These are phyloP conservation scores for Thermothelomyces thermophilus DNA, from an alignment of 2,329 filamentous ascomycete species.

Conservation along the genomic window DNA sequence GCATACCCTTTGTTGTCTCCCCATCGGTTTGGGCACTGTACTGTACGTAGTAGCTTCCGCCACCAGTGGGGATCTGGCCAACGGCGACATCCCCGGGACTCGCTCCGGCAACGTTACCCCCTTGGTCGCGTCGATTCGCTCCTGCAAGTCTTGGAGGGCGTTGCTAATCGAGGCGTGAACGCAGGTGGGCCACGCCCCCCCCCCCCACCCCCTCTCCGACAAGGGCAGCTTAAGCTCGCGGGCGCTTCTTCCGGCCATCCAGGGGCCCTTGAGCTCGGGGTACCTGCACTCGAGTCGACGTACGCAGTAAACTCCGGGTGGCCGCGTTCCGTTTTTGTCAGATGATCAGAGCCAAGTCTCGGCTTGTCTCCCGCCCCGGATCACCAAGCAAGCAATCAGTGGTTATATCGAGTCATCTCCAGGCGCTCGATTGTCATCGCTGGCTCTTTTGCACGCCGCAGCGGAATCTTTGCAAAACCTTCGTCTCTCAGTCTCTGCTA, in stretches of 20 bases:
- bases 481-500: too few species aligned
- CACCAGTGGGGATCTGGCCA: not conserved
- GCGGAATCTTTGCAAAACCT: too few species aligned
- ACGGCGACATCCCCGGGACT: not conserved
- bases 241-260: constrained; percentile 3
- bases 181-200: constrained; percentile 1
- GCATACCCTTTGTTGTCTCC: too few species aligned
- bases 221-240: not conserved
- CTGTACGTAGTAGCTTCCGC: too few species aligned
- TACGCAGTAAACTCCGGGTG: too few species aligned
- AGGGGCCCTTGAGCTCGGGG: not conserved
- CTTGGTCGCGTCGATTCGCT: constrained; percentile 11
- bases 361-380: not conserved
- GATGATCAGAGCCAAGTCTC: constrained; percentile 4
- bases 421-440: not conserved
- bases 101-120: not conserved
- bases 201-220: not conserved
- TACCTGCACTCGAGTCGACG: not conserved
- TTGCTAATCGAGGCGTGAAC: constrained; percentile 7
- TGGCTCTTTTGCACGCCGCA: not conserved
- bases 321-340: constrained; percentile 11
- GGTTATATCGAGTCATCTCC: not conserved
- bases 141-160: constrained; percentile 15
- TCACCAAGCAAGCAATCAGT: not conserved
- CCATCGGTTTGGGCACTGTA: too few species aligned